Evolutionary conservation across 805 yeast species (phyloP).

Genomic region (Ogataea methylovora): DNA sequence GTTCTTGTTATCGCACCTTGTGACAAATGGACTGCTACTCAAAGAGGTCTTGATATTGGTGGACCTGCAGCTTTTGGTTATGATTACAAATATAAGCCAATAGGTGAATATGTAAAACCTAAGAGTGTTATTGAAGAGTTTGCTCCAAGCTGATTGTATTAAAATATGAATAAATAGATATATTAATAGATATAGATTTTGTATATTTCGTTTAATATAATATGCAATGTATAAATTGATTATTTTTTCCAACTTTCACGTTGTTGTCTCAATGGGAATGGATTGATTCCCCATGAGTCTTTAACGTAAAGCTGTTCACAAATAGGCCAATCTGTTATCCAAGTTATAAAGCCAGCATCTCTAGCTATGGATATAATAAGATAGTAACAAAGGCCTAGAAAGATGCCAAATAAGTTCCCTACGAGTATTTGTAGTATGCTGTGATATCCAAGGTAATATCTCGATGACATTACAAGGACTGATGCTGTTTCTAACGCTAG

Average conservation of each 20-base stretch:
- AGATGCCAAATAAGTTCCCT: conserved; percentile 59
- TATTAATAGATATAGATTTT: too few relatives aligned
- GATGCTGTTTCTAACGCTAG: conserved; percentile 20
- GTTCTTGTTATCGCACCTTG: conserved; percentile 28
- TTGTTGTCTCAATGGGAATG: conserved; percentile 13
- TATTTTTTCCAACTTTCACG: conserved; percentile 17
- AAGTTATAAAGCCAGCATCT: conserved; percentile 59
- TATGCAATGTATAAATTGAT: too few relatives aligned
- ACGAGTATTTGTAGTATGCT: conserved; percentile 62
- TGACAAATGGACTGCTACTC: conserved; percentile 21
- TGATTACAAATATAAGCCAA: conserved; percentile 26
- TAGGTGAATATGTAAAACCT: conserved; percentile 25
- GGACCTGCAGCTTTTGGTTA: conserved; percentile 28
- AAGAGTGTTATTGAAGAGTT: conserved; percentile 30
- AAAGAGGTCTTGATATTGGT: conserved; percentile 27
- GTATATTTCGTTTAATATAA: too few relatives aligned
- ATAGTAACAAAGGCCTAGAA: conserved; percentile 54
- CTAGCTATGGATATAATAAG: conserved; percentile 44
- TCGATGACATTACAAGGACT: conserved; percentile 50
- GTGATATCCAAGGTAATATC: conserved; percentile 79
- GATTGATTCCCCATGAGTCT: conserved; percentile 38
- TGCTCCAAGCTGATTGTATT: too few relatives aligned
- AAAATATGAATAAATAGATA: too few relatives aligned
- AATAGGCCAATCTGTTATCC: conserved; percentile 55
- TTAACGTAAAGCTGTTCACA: conserved; percentile 45